Percentiles rank a stretch among this genome's conserved stretches.
Evolutionary conservation across 768 basidiomycete genomes (phyloP).

Genomic region (Boletus sensibilis): DNA sequence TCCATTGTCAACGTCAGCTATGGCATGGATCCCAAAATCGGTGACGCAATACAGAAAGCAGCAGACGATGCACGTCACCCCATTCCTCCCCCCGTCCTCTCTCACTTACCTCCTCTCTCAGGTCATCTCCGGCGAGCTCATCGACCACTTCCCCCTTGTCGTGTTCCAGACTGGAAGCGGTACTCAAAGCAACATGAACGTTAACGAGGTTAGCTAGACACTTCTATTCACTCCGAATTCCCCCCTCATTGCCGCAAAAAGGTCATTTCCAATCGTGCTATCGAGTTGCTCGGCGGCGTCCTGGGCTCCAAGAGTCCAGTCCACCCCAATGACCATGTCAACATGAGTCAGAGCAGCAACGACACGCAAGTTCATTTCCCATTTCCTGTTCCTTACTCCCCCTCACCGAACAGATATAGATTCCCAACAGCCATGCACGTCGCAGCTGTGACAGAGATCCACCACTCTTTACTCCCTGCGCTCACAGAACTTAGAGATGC

Average conservation of each 20-base stretch:
- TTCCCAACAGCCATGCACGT: slow-evolving; percentile 99
- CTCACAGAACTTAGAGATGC: slow-evolving; percentile 81
- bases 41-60: slow-evolving; percentile 85
- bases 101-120: slow-evolving; percentile 30
- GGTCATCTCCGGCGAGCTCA: slow-evolving; percentile 95
- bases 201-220: slow-evolving; percentile 72
- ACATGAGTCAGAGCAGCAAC: slow-evolving; percentile 98
- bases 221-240: background rate
- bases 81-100: background rate
- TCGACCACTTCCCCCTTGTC: slow-evolving; percentile 95
- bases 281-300: slow-evolving; percentile 93
- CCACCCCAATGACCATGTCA: slow-evolving; percentile 99
- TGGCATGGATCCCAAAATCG: slow-evolving; percentile 87
- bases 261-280: slow-evolving; percentile 98
- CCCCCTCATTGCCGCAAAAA: slow-evolving; percentile 26
- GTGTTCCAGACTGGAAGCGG: slow-evolving; percentile 99
- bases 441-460: slow-evolving; percentile 89
- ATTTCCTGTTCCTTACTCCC: background rate
- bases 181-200: slow-evolving; percentile 99
- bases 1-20: slow-evolving; percentile 83
- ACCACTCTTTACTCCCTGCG: slow-evolving; percentile 77
- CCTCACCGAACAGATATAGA: slow-evolving; percentile 38
- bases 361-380: slow-evolving; percentile 69
- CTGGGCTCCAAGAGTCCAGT: slow-evolving; percentile 96
- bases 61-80: slow-evolving; percentile 77